These are phyloP conservation scores for Fusarium chlamydosporum DNA, from an alignment of 2,329 filamentous ascomycete genomes.

Conservation along the genomic window DNA sequence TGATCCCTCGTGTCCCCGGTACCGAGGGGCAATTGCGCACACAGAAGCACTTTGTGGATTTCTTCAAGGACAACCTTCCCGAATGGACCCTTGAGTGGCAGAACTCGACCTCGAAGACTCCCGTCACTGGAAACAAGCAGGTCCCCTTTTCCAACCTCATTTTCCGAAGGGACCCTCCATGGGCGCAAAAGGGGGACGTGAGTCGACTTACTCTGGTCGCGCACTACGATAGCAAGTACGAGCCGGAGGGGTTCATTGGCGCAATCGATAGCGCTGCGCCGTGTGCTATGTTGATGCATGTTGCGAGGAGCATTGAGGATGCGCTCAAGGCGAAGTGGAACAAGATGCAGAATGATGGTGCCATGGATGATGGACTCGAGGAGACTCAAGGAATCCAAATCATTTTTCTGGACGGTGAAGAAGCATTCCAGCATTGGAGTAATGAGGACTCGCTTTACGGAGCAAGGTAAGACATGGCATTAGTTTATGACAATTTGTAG, in stretches of 20 bases:
- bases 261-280: conserved; percentile 94
- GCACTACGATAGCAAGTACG: conserved; percentile 90
- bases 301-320: conserved; percentile 82
- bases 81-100: conserved; percentile 86
- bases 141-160: conserved; percentile 91
- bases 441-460: conserved; percentile 89
- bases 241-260: conserved; percentile 88
- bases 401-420: conserved; percentile 91
- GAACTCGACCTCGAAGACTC: conserved; percentile 90
- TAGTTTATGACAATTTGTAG: background rate
- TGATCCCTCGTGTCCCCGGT: conserved; percentile 89
- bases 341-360: conserved; percentile 73
- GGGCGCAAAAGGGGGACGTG: conserved; percentile 79
- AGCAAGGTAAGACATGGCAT: conserved; percentile 70
- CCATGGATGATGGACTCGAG: conserved; percentile 70
- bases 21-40: conserved; percentile 80
- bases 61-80: conserved; percentile 81
- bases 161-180: conserved; percentile 88
- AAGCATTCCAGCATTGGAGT: conserved; percentile 88
- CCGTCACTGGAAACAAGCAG: conserved; percentile 76
- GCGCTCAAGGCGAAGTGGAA: conserved; percentile 88
- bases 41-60: conserved; percentile 85
- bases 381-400: conserved; percentile 90
- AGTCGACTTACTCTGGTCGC: conserved; percentile 88
- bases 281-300: conserved; percentile 93